These are phyloP conservation scores for Tanozyma kutaoensis DNA, from an alignment of 805 yeast genomes.

Conservation along the genomic window DNA sequence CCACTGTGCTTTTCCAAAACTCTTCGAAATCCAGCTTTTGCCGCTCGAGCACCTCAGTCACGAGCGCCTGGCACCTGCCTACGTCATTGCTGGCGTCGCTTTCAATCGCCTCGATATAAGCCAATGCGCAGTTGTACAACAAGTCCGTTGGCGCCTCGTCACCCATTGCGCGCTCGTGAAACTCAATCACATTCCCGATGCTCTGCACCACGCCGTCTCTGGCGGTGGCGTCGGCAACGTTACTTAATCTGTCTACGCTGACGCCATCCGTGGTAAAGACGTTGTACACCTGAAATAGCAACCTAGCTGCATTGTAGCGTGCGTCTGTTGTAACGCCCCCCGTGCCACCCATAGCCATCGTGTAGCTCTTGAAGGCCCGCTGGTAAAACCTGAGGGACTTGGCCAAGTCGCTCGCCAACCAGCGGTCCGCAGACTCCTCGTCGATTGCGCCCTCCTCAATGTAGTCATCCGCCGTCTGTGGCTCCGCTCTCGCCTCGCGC, in stretches of 20 bases:
- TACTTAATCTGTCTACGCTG: conserved; percentile 3
- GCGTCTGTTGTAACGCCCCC: conserved; percentile 20
- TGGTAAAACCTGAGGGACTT: conserved; percentile 57
- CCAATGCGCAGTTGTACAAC: conserved; percentile 31
- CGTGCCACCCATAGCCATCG: conserved; percentile 15
- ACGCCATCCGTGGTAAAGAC: conserved; percentile 36
- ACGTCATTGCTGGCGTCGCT: conserved; percentile 2
- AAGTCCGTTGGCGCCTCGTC: conserved; percentile 17
- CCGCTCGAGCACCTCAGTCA: conserved; percentile 11
- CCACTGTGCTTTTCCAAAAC: conserved; percentile 5
- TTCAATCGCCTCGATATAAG: conserved; percentile 35
- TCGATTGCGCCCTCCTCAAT: conserved; percentile 44
- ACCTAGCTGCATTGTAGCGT: conserved; percentile 44
- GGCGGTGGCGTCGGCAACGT: too few species aligned
- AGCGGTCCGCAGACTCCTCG: conserved; percentile 68
- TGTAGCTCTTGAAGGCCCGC: conserved; percentile 35
- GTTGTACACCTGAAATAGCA: conserved; percentile 44
- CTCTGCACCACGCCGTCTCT: conserved; percentile 28
- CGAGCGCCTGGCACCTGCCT: conserved; percentile 7
- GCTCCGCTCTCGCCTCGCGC: too few species aligned
- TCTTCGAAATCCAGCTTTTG: conserved; percentile 15
- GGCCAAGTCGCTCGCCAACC: conserved; percentile 53
- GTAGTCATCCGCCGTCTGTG: conserved; percentile 32
- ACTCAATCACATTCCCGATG: conserved; percentile 17
- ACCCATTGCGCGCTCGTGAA: conserved; percentile 25